These are phyloP conservation scores for Pilaira anomala DNA, from an alignment of 192 early-diverging fungal genomes.

Conservation along the genomic window DNA sequence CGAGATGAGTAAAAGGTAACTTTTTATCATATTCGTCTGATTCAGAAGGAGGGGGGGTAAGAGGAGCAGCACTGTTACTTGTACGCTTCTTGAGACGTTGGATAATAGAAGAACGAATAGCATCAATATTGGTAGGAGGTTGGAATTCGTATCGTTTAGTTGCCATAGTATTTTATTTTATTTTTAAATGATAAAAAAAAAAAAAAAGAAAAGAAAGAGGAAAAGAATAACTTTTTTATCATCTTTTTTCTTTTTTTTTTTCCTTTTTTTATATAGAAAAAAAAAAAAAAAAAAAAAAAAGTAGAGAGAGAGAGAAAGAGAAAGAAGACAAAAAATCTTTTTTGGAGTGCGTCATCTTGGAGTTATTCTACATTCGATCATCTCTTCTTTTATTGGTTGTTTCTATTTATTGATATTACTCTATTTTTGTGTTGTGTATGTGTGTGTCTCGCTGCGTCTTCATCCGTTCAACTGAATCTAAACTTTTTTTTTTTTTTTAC, in stretches of 20 bases:
- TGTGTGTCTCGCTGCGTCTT: too few relatives aligned
- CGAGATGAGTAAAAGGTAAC: slow-evolving; percentile 12
- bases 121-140: slow-evolving; percentile 17
- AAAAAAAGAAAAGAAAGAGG: neutral
- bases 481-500: too few relatives aligned
- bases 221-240: neutral
- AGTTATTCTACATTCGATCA: too few relatives aligned
- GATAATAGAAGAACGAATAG: slow-evolving; percentile 16
- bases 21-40: neutral
- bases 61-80: neutral
- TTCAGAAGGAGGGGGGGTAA: neutral
- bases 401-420: too few relatives aligned
- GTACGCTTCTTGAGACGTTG: slow-evolving; percentile 15
- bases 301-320: too few relatives aligned
- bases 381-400: too few relatives aligned
- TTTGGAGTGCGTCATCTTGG: too few relatives aligned
- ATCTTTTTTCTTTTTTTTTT: slow-evolving; percentile 5
- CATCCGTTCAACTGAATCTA: too few relatives aligned
- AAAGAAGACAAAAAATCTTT: neutral
- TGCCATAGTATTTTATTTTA: neutral
- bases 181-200: neutral
- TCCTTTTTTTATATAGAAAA: slow-evolving; percentile 1
- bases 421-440: too few relatives aligned
- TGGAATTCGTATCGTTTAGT: slow-evolving; percentile 11
- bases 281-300: slow-evolving; percentile 4